Conservation (phyloP, 768 basidiomycete genomes). For the Mycena leptocephala region DNA sequence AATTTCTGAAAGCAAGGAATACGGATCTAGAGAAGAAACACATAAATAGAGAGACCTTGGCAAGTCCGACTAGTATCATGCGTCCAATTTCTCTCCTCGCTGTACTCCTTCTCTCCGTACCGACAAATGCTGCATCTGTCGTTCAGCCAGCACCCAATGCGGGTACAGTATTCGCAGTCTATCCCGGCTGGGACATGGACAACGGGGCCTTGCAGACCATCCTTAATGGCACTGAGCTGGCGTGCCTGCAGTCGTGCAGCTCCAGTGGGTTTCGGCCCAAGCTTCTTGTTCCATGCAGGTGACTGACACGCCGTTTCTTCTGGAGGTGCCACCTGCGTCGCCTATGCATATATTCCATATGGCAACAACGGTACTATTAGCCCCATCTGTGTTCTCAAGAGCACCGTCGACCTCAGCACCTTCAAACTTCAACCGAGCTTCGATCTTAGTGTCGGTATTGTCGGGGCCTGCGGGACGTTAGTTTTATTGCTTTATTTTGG, state of each 20-base stretch:
- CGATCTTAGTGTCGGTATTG: background rate
- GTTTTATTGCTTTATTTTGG: background rate
- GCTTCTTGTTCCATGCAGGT: too few species aligned
- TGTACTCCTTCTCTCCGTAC: too few species aligned
- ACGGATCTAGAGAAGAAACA: too few species aligned
- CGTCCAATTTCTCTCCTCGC: too few species aligned
- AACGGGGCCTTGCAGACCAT: background rate
- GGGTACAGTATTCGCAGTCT: background rate
- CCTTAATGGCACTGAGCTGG: background rate
- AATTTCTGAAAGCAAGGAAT: too few species aligned
- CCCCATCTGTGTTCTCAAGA: background rate
- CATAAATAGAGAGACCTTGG: too few species aligned
- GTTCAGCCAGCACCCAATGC: too few species aligned
- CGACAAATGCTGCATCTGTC: too few species aligned
- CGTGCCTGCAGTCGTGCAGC: background rate
- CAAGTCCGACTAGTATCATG: too few species aligned
- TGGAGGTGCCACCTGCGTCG: background rate
- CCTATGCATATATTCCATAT: background rate
- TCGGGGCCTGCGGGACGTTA: constrained; percentile 1
- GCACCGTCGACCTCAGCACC: background rate
- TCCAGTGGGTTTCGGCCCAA: background rate
- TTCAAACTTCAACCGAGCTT: background rate
- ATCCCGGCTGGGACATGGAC: background rate
- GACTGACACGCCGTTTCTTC: background rate
- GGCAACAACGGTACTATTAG: background rate